Conservation (phyloP, 164 flowering plant species). For the Stephania yunnanensis region DNA sequence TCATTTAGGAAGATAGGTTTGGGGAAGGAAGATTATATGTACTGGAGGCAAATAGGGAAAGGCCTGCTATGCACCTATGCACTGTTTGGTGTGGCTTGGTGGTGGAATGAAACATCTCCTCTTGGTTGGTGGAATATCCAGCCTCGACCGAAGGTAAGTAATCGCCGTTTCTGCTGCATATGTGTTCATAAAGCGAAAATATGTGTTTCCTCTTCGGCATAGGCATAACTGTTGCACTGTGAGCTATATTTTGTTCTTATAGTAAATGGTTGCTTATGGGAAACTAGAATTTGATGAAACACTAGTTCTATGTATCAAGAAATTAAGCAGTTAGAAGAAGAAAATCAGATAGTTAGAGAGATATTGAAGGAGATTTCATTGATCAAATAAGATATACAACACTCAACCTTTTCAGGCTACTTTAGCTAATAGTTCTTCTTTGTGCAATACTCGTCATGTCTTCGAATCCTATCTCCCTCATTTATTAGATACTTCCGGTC, state of each 20-base stretch:
- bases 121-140: constrained; percentile 87
- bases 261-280: not conserved
- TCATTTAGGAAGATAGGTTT: constrained; percentile 53
- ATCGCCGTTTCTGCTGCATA: not conserved
- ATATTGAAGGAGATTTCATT: too few relatives aligned
- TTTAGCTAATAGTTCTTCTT: too few relatives aligned
- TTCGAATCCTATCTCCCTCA: too few relatives aligned
- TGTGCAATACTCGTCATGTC: too few relatives aligned
- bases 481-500: too few relatives aligned
- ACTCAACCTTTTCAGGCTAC: too few relatives aligned
- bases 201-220: not conserved
- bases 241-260: not conserved
- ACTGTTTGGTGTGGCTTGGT: constrained; percentile 60
- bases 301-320: too few relatives aligned
- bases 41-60: constrained; percentile 82
- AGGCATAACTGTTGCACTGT: not conserved
- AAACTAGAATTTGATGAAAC: not conserved
- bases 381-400: too few relatives aligned
- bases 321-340: too few relatives aligned
- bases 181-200: not conserved
- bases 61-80: constrained; percentile 65
- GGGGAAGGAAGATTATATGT: constrained; percentile 60
- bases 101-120: constrained; percentile 83
- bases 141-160: constrained; percentile 52
- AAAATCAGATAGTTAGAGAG: too few relatives aligned